These are phyloP conservation scores for Aphanomyces cochlioides DNA, from an alignment of 352 stramenopile genomes.

Conservation along the genomic window DNA sequence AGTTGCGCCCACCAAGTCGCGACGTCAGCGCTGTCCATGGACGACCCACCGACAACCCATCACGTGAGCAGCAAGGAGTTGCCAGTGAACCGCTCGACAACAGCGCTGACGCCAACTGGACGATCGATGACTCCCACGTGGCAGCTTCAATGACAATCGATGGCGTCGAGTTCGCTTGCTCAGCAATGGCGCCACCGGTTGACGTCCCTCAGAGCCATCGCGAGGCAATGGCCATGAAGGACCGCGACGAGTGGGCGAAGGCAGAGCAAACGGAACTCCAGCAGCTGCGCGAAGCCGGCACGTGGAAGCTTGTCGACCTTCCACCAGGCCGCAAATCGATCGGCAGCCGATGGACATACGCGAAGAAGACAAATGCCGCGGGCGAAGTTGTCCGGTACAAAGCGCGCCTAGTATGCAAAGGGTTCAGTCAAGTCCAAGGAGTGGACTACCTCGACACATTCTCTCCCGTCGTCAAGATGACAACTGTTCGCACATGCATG, in stretches of 20 bases:
- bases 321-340: constrained; percentile 30
- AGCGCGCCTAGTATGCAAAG: constrained; percentile 36
- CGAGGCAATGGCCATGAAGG: background rate
- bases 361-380: constrained; percentile 38
- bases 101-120: background rate
- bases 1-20: too few relatives aligned
- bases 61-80: background rate
- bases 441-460: constrained; percentile 42
- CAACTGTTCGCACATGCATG: too few relatives aligned
- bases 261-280: constrained; percentile 6
- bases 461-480: constrained; percentile 40
- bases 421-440: constrained; percentile 37
- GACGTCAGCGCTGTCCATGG: too few relatives aligned
- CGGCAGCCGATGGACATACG: constrained; percentile 40
- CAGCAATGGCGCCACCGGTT: background rate
- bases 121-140: background rate
- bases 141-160: constrained; percentile 10
- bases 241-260: constrained; percentile 3
- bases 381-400: constrained; percentile 40
- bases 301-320: constrained; percentile 4
- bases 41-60: too few relatives aligned
- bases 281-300: constrained; percentile 2
- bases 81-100: background rate
- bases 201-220: constrained; percentile 2
- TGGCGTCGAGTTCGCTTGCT: background rate